Evolutionary conservation across 495 filamentous ascomycete species (phyloP).

Genomic region (Chaetomium fimeti): DNA sequence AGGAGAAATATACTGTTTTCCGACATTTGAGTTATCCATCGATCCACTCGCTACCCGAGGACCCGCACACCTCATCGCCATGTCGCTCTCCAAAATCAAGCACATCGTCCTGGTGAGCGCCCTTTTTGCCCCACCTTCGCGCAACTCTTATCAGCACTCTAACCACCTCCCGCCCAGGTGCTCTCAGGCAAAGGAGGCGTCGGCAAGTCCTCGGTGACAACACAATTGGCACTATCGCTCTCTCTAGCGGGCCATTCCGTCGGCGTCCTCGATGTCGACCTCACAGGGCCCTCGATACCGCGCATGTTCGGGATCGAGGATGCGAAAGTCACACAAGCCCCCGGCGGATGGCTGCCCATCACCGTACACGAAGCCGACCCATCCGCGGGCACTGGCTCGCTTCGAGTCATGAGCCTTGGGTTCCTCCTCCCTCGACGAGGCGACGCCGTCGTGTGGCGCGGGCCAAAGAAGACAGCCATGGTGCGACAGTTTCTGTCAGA

Average conservation of each 20-base stretch:
- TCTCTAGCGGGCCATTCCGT: constrained; percentile 80
- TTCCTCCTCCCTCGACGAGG: constrained; percentile 80
- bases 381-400: constrained; percentile 56
- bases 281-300: constrained; percentile 94
- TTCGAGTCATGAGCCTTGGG: constrained; percentile 89
- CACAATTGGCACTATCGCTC: constrained; percentile 89
- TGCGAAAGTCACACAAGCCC: constrained; percentile 84
- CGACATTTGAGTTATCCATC: not conserved
- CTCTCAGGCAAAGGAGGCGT: constrained; percentile 98
- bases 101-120: constrained; percentile 58
- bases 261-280: constrained; percentile 92
- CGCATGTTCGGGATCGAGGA: constrained; percentile 87
- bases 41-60: not conserved
- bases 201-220: constrained; percentile 94
- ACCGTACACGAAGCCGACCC: constrained; percentile 62
- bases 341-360: constrained; percentile 87
- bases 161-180: constrained; percentile 48
- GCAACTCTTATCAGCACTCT: constrained; percentile 17
- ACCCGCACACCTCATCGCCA: constrained; percentile 28
- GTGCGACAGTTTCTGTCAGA: constrained; percentile 91
- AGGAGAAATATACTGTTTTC: not conserved
- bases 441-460: constrained; percentile 94
- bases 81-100: constrained; percentile 59
- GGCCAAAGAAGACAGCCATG: constrained; percentile 99
- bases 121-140: constrained; percentile 15